Percentiles rank a stretch among this genome's conserved stretches.
Evolutionary conservation across 495 filamentous ascomycete genomes (phyloP).

Genomic region (Penicillium canariense): DNA sequence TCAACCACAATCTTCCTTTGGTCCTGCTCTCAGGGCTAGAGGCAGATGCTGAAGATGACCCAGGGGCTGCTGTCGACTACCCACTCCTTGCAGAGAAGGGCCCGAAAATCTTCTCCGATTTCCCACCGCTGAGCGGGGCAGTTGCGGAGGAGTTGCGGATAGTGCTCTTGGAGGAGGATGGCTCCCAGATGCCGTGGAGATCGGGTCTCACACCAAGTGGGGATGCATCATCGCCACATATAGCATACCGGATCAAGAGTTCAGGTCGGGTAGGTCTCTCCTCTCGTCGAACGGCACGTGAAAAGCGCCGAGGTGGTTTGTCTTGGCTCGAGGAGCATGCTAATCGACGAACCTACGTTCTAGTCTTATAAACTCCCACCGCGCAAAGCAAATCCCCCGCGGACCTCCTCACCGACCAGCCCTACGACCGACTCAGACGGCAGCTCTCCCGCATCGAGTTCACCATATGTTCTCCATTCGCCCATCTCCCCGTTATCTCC

Average conservation of each 20-base stretch:
- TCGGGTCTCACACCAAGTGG: slow-evolving; percentile 37
- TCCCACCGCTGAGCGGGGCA: slow-evolving; percentile 61
- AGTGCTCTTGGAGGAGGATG: slow-evolving; percentile 67
- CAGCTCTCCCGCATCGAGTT: slow-evolving; percentile 39
- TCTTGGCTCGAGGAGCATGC: slow-evolving; percentile 4
- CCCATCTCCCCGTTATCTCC: slow-evolving; percentile 85
- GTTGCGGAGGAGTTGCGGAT: slow-evolving; percentile 64
- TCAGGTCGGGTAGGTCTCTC: slow-evolving; percentile 71
- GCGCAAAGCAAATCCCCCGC: slow-evolving; percentile 60
- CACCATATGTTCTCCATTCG: slow-evolving; percentile 66
- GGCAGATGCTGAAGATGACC: slow-evolving; percentile 24
- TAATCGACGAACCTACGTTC: slow-evolving; percentile 8
- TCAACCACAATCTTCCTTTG: slow-evolving; percentile 78
- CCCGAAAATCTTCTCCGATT: slow-evolving; percentile 61
- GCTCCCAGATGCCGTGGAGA: slow-evolving; percentile 59
- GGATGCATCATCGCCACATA: slow-evolving; percentile 12
- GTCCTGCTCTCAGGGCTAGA: slow-evolving; percentile 75
- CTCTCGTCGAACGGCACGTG: not conserved
- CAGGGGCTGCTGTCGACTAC: slow-evolving; percentile 26
- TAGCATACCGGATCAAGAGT: slow-evolving; percentile 61
- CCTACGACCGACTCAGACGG: slow-evolving; percentile 44
- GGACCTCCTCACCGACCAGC: slow-evolving; percentile 47
- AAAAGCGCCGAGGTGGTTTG: not conserved
- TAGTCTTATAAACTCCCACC: slow-evolving; percentile 62
- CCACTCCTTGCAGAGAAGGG: slow-evolving; percentile 58